phyloP scores from a whole-genome alignment of 2,329 filamentous ascomycete genomes.

The Orbilia ellipsospora region DNA sequence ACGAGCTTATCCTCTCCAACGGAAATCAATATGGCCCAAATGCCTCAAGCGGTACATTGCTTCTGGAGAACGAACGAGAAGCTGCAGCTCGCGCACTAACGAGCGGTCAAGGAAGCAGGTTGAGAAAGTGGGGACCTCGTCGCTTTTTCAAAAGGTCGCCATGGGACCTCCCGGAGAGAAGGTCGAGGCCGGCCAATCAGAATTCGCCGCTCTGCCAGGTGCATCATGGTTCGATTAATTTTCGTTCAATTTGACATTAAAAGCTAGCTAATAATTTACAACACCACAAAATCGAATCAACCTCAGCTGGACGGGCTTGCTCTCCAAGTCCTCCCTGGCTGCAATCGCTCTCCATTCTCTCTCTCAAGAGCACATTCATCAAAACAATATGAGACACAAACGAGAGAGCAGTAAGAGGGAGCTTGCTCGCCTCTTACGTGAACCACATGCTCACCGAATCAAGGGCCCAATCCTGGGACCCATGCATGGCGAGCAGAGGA shows the following conservation, averaged over 20 bases:
- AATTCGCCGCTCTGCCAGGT: conserved; percentile 46
- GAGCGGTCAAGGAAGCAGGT: conserved; percentile 6
- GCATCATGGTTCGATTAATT: conserved; percentile 47
- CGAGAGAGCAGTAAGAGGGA: neutral
- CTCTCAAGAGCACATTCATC: conserved; percentile 29
- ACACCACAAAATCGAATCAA: conserved; percentile 40
- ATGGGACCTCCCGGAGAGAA: conserved; percentile 44
- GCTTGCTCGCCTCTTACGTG: conserved; percentile 1
- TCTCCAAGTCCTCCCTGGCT: conserved; percentile 14
- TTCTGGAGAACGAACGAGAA: neutral
- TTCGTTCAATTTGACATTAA: conserved; percentile 38
- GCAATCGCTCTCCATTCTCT: conserved; percentile 24
- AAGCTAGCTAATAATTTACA: conserved; percentile 19
- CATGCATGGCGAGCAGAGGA: conserved; percentile 32
- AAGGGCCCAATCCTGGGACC: conserved; percentile 4
- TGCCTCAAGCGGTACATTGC: conserved; percentile 20
- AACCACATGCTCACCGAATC: conserved; percentile 47
- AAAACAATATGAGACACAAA: conserved; percentile 27
- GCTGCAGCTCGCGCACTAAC: neutral
- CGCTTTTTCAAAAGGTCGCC: conserved; percentile 16
- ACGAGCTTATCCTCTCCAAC: conserved; percentile 50
- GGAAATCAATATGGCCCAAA: conserved; percentile 12
- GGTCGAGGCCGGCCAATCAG: conserved; percentile 44
- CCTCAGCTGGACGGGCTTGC: conserved; percentile 37
- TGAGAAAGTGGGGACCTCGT: conserved; percentile 45